phyloP scores from a whole-genome alignment of 2,329 filamentous ascomycete species.

The Penicillium sp. region DNA sequence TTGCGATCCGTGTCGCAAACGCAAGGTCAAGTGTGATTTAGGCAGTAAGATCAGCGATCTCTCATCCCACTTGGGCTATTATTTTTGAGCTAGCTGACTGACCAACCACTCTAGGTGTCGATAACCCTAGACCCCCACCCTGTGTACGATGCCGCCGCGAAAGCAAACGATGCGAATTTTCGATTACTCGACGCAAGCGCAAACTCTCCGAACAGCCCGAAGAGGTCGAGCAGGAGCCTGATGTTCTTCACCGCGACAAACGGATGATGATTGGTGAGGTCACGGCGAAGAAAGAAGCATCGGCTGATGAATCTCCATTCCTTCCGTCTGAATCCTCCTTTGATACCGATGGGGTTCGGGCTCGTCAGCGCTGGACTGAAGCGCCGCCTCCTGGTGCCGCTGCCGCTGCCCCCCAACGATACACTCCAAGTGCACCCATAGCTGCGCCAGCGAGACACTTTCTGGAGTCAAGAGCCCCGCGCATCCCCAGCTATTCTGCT shows the following conservation, averaged over 20 bases:
- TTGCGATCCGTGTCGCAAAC: constrained; percentile 50
- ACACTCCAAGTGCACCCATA: constrained; percentile 25
- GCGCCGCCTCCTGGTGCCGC: constrained; percentile 14
- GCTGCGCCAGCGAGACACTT: constrained; percentile 28
- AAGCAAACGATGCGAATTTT: constrained; percentile 97
- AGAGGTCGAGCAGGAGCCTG: constrained; percentile 44
- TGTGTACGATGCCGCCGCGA: constrained; percentile 92
- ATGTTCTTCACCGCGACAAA: constrained; percentile 44
- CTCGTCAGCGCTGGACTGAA: constrained; percentile 34
- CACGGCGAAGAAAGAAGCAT: constrained; percentile 26
- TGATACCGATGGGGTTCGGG: constrained; percentile 23
- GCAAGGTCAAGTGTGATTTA: constrained; percentile 51
- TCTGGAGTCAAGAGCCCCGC: constrained; percentile 28
- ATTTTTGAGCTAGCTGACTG: constrained; percentile 11
- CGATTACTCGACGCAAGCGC: constrained; percentile 87
- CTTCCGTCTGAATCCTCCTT: constrained; percentile 28
- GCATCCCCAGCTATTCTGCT: constrained; percentile 26
- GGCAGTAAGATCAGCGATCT: constrained; percentile 41
- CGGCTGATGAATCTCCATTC: constrained; percentile 28
- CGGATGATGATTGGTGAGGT: constrained; percentile 55
- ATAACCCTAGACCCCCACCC: constrained; percentile 89
- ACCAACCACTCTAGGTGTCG: constrained; percentile 56
- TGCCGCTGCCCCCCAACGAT: constrained; percentile 23
- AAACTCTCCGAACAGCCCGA: constrained; percentile 59
- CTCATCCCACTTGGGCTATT: constrained; percentile 3